Evolutionary conservation across 306 rosid genomes (phyloP).

Genomic region (Vachellia pachyceras): DNA sequence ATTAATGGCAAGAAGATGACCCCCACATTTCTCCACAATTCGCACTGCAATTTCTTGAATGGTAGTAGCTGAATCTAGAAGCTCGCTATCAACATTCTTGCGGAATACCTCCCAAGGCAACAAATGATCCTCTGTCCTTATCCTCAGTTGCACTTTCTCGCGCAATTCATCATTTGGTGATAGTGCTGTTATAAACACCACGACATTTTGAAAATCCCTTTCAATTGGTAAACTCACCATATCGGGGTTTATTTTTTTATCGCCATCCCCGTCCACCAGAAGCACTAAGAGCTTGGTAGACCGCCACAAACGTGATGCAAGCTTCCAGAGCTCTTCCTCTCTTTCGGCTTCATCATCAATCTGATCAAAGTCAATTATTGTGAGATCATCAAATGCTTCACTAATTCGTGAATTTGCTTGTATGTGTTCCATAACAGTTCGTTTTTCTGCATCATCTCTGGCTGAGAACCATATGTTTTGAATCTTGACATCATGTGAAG

Average conservation of each 20-base stretch:
- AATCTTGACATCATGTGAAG: neutral
- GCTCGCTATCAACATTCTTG: neutral
- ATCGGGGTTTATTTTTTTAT: neutral
- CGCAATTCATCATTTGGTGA: neutral
- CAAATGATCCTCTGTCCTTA: slow-evolving; percentile 9
- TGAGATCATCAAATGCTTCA: neutral
- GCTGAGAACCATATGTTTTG: neutral
- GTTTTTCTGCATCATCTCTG: neutral
- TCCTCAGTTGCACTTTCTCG: neutral
- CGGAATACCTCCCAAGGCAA: slow-evolving; percentile 14
- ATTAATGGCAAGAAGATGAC: slow-evolving; percentile 2
- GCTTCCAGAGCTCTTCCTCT: too few relatives aligned
- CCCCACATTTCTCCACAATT: neutral
- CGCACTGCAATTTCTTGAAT: neutral
- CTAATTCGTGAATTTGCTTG: neutral
- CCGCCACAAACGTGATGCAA: too few relatives aligned
- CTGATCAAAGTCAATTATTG: neutral
- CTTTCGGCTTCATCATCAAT: neutral
- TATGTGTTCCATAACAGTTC: neutral
- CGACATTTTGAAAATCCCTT: neutral
- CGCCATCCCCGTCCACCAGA: neutral
- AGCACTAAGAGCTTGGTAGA: neutral
- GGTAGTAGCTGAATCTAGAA: neutral
- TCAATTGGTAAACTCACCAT: neutral
- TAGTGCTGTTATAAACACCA: neutral